A percentile compares a stretch with the other conserved stretches of the same genome.
These are phyloP conservation scores for Heliamphora ciliata DNA, from an alignment of 179 eudicot genomes.

Conservation along the genomic window DNA sequence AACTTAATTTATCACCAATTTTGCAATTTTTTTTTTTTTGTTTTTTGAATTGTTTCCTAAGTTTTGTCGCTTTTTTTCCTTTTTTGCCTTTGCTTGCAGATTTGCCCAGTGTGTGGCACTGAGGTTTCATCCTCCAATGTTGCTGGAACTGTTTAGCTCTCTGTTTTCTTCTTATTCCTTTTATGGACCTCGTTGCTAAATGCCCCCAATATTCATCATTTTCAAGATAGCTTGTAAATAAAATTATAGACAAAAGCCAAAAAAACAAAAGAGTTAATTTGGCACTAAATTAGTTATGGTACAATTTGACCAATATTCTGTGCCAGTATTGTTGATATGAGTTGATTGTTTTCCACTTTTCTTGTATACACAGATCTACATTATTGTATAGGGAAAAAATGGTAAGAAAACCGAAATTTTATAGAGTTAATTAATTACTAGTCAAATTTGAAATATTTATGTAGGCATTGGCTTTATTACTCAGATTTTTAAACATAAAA, in stretches of 20 bases:
- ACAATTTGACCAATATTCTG: too few species aligned
- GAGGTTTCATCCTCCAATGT: conserved; percentile 23
- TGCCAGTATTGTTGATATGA: too few species aligned
- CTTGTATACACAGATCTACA: too few species aligned
- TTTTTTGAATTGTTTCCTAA: background rate
- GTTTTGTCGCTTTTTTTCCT: background rate
- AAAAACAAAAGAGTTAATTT: background rate
- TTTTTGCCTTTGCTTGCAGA: conserved; percentile 24
- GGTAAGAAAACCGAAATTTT: too few species aligned
- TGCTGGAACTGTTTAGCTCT: background rate
- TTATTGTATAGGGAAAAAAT: too few species aligned
- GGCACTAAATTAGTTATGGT: too few species aligned
- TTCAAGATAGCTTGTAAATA: background rate
- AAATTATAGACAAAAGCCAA: background rate
- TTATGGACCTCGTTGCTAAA: background rate
- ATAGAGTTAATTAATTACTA: too few species aligned
- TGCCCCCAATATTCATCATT: background rate
- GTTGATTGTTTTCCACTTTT: too few species aligned
- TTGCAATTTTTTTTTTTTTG: background rate
- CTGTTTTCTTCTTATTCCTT: background rate
- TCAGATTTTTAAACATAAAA: too few species aligned
- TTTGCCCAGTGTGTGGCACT: conserved; percentile 42
- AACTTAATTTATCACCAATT: background rate
- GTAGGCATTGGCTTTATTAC: too few species aligned
- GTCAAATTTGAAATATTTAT: too few species aligned